Conservation (phyloP, 208 protist species). For the Acanthamoeba sp. region DNA sequence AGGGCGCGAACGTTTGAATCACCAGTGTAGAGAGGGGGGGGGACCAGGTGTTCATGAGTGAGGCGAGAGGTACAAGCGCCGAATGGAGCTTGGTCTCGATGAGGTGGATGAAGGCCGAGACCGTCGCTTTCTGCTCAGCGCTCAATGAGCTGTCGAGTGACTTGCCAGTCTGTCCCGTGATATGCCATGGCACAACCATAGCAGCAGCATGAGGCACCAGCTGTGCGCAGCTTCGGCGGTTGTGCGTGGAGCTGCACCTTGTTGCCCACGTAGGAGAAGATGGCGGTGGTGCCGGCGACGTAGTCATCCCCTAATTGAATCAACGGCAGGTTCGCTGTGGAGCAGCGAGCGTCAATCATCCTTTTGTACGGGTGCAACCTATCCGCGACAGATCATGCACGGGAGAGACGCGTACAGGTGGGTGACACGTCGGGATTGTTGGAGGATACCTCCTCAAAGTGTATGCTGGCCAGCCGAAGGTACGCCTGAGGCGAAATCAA, state of each 20-base stretch:
- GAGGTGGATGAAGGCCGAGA: conserved; percentile 7
- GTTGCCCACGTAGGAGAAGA: conserved; percentile 39
- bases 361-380: neutral
- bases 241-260: neutral
- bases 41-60: too few relatives aligned
- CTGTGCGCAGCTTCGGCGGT: too few relatives aligned
- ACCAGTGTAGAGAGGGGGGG: neutral
- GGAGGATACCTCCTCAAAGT: neutral
- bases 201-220: too few relatives aligned
- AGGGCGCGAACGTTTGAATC: neutral
- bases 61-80: neutral
- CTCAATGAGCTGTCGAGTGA: neutral
- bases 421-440: conserved; percentile 36
- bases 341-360: neutral
- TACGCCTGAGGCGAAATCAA: neutral
- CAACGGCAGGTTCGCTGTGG: neutral
- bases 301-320: neutral
- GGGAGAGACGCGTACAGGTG: neutral
- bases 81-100: conserved; percentile 23
- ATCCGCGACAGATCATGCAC: too few relatives aligned
- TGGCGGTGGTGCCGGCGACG: neutral
- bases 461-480: neutral
- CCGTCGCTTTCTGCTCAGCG: conserved; percentile 4
- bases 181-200: neutral
- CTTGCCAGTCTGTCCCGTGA: neutral